These are phyloP conservation scores for Geotrichum aggregatum DNA, from an alignment of 1,139 yeast species.

Conservation along the genomic window DNA sequence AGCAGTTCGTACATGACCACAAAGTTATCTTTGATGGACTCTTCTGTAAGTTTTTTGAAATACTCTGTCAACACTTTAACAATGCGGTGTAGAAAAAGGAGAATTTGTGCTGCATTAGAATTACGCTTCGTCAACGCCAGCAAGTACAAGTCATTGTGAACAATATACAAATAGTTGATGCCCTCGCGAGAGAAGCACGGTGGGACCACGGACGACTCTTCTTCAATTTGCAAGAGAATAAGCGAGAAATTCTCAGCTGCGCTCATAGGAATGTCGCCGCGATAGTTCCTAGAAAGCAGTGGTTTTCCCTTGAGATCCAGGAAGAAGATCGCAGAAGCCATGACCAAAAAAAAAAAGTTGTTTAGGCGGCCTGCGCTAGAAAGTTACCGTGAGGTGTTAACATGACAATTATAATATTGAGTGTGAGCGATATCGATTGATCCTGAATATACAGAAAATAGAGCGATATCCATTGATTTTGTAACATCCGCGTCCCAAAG, in stretches of 20 bases:
- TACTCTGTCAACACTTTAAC: conserved; percentile 80
- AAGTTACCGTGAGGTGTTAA: too few relatives aligned
- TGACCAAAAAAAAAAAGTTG: too few relatives aligned
- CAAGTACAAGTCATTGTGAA: conserved; percentile 77
- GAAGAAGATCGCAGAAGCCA: conserved; percentile 93
- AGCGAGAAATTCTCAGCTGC: conserved; percentile 86
- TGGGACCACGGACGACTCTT: conserved; percentile 56
- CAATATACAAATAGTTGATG: conserved; percentile 74
- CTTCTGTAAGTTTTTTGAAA: conserved; percentile 86
- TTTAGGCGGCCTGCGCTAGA: too few relatives aligned
- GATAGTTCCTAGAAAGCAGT: conserved; percentile 79
- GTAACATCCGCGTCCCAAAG: too few relatives aligned
- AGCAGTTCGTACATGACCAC: conserved; percentile 86
- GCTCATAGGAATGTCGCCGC: conserved; percentile 81
- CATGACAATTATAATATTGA: too few relatives aligned
- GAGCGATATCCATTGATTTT: too few relatives aligned
- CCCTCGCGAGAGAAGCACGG: conserved; percentile 81
- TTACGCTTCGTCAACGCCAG: conserved; percentile 76
- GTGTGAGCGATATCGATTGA: too few relatives aligned
- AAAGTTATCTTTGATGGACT: conserved; percentile 89
- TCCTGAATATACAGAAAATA: too few relatives aligned
- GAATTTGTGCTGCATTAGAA: conserved; percentile 72
- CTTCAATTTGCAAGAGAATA: conserved; percentile 65
- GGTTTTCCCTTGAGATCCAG: conserved; percentile 90
- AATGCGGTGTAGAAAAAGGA: conserved; percentile 71